These are phyloP conservation scores for Venturiaceae sp. DNA, from an alignment of 2,329 filamentous ascomycete species.

Conservation along the genomic window DNA sequence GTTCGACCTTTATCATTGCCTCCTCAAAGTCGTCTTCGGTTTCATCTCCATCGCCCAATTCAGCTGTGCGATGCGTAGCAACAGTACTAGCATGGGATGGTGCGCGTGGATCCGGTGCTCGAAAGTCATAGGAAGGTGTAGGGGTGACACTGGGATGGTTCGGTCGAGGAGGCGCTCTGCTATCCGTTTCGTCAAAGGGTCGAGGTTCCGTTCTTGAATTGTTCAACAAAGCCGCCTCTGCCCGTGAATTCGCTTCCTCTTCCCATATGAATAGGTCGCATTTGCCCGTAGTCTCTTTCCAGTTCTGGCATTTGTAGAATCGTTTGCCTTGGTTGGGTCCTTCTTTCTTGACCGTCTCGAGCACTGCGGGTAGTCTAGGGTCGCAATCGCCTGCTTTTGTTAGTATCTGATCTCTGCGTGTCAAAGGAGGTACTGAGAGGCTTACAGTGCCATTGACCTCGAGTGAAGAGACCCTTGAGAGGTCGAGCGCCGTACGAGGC, in stretches of 20 bases:
- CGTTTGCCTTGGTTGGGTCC: conserved; percentile 45
- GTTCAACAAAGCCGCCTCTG: conserved; percentile 35
- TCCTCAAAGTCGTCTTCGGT: neutral
- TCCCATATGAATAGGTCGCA: conserved; percentile 53
- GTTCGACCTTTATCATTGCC: neutral
- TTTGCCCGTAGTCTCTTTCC: conserved; percentile 24
- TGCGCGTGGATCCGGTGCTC: neutral
- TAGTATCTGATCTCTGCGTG: neutral
- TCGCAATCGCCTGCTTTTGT: conserved; percentile 40
- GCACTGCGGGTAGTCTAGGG: conserved; percentile 42
- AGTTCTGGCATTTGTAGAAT: conserved; percentile 51
- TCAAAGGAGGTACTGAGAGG: neutral
- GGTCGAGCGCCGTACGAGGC: neutral
- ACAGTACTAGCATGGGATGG: neutral
- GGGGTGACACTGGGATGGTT: neutral
- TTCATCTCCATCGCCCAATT: neutral
- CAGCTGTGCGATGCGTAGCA: neutral
- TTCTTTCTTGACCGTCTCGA: conserved; percentile 48
- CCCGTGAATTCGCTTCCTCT: conserved; percentile 39
- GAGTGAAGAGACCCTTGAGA: neutral
- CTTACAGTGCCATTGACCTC: conserved; percentile 1
- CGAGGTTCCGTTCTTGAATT: conserved; percentile 37
- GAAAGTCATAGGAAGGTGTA: neutral
- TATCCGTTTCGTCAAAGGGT: neutral
- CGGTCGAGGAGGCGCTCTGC: neutral